Percentiles rank a stretch among this genome's conserved stretches.
Conservation (phyloP, 169 alveolate genomes). For the Cryptosporidium muris region DNA sequence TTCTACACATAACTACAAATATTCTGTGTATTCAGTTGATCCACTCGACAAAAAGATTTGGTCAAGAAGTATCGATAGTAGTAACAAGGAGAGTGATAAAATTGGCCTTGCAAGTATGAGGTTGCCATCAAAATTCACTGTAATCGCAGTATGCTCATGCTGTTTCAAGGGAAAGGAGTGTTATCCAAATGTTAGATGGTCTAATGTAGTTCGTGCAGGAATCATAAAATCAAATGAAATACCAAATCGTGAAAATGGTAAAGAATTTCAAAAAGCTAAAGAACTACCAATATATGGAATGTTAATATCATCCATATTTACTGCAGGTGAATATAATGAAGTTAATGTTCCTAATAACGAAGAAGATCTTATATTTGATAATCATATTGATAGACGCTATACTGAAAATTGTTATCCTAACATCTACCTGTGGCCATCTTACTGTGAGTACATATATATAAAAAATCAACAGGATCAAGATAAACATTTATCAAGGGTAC, state of each 20-base stretch:
- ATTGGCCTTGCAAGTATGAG: slow-evolving; percentile 8
- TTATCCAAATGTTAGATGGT: slow-evolving; percentile 54
- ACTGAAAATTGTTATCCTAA: slow-evolving; percentile 18
- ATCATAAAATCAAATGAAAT: slow-evolving; percentile 12
- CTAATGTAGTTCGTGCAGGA: slow-evolving; percentile 39
- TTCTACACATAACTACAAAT: slow-evolving; percentile 34
- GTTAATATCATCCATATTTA: slow-evolving; percentile 42
- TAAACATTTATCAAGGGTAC: background rate
- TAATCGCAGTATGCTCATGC: slow-evolving; percentile 43
- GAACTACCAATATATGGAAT: slow-evolving; percentile 62
- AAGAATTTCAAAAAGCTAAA: slow-evolving; percentile 4
- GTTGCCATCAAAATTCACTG: slow-evolving; percentile 46
- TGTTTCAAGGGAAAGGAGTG: background rate
- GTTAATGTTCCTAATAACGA: slow-evolving; percentile 67
- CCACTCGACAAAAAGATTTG: slow-evolving; percentile 49
- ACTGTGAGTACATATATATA: slow-evolving; percentile 46
- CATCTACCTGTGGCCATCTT: slow-evolving; percentile 52
- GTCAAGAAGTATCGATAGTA: background rate
- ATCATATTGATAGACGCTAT: slow-evolving; percentile 19
- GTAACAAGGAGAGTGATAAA: background rate
- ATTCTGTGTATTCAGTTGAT: slow-evolving; percentile 46
- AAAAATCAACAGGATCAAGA: background rate
- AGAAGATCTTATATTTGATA: slow-evolving; percentile 45
- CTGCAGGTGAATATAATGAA: slow-evolving; percentile 42
- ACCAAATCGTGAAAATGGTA: background rate